A percentile compares a stretch with the other conserved stretches of the same genome.
These are phyloP conservation scores for Trichoderma orchidacearum DNA, from an alignment of 495 filamentous ascomycete species.

Conservation along the genomic window DNA sequence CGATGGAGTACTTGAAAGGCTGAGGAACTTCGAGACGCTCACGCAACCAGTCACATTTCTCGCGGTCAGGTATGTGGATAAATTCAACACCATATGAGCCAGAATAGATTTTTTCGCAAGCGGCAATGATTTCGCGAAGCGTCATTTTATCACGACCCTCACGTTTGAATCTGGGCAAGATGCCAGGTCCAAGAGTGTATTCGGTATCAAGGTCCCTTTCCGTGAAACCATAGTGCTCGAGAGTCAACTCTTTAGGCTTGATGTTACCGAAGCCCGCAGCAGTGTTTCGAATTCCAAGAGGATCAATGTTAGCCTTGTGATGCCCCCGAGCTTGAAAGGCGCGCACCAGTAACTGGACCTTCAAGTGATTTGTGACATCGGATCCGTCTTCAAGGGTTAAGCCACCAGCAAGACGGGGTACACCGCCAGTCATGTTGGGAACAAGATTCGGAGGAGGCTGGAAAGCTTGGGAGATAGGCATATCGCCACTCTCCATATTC, in stretches of 20 bases:
- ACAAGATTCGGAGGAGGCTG: slow-evolving; percentile 86
- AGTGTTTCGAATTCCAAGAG: slow-evolving; percentile 80
- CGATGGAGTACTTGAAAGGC: slow-evolving; percentile 88
- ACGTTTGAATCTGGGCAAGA: slow-evolving; percentile 82
- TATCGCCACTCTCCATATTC: slow-evolving; percentile 96
- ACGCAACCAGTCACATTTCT: slow-evolving; percentile 96
- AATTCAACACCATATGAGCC: slow-evolving; percentile 94
- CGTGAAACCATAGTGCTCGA: slow-evolving; percentile 86
- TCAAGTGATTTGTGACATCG: slow-evolving; percentile 91
- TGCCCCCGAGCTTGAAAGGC: slow-evolving; percentile 97
- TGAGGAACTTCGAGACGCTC: slow-evolving; percentile 86
- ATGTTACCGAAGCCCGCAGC: slow-evolving; percentile 75
- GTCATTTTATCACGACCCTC: slow-evolving; percentile 90
- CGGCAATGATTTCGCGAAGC: slow-evolving; percentile 79
- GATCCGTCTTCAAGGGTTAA: slow-evolving; percentile 56
- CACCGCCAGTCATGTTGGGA: slow-evolving; percentile 63
- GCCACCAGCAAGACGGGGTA: slow-evolving; percentile 59
- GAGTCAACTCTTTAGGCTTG: slow-evolving; percentile 82
- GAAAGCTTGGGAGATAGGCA: slow-evolving; percentile 95
- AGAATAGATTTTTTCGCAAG: slow-evolving; percentile 93
- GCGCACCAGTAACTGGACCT: slow-evolving; percentile 91
- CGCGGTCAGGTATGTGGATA: slow-evolving; percentile 94
- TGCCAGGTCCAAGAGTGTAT: slow-evolving; percentile 86
- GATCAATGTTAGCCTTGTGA: slow-evolving; percentile 95
- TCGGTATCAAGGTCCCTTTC: slow-evolving; percentile 91